Evolutionary conservation across 257 asterid species (phyloP).

Genomic region (Rubia yunnanensis): DNA sequence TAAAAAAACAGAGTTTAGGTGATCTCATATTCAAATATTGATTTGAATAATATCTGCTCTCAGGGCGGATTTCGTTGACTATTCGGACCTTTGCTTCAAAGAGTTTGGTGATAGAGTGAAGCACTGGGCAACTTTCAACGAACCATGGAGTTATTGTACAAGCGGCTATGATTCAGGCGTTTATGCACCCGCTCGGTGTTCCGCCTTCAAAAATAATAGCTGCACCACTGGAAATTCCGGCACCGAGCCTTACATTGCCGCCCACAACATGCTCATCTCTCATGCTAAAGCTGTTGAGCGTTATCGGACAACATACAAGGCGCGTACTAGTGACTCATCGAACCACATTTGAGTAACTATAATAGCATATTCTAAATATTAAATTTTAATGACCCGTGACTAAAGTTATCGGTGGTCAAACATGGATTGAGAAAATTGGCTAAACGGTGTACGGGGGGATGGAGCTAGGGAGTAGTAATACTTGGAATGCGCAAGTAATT

Average conservation of each 20-base stretch:
- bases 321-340: neutral
- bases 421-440: no score
- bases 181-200: constrained; percentile 48
- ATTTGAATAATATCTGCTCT: neutral
- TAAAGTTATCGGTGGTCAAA: no score
- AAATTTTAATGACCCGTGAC: no score
- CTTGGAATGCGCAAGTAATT: no score
- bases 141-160: constrained; percentile 30
- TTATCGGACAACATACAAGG: constrained; percentile 37
- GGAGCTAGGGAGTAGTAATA: no score
- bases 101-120: constrained; percentile 55
- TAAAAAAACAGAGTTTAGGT: no score
- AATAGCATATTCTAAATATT: no score
- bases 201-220: constrained; percentile 24
- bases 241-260: constrained; percentile 44
- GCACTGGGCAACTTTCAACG: constrained; percentile 47
- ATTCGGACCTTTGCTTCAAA: constrained; percentile 33
- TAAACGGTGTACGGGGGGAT: no score
- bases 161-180: constrained; percentile 28
- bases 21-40: no score
- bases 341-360: neutral
- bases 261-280: constrained; percentile 32
- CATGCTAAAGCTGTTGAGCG: constrained; percentile 31
- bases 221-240: constrained; percentile 39
- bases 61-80: constrained; percentile 34